These are phyloP conservation scores for Nidularia sp. DNA, from an alignment of 768 basidiomycete species.

Conservation along the genomic window DNA sequence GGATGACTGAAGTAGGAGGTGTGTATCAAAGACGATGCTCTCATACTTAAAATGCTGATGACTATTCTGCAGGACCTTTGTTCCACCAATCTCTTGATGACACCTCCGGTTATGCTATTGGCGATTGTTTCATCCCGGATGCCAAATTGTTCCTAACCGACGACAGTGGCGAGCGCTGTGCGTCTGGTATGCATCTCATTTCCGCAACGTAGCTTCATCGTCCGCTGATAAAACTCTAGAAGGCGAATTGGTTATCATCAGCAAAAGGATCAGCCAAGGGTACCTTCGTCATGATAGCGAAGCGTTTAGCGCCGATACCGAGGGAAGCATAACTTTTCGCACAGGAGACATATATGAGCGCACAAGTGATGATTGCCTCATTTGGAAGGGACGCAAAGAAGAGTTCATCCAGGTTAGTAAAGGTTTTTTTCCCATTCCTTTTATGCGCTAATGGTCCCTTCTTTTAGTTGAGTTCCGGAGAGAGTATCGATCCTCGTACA, in stretches of 20 bases:
- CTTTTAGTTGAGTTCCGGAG: constrained; percentile 25
- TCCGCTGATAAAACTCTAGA: neutral
- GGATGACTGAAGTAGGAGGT: constrained; percentile 29
- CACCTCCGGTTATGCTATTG: constrained; percentile 14
- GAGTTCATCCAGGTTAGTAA: constrained; percentile 25
- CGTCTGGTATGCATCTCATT: constrained; percentile 10
- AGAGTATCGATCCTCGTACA: constrained; percentile 26
- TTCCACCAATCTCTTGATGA: constrained; percentile 20
- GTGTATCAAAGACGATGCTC: constrained; percentile 10
- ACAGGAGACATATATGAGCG: constrained; percentile 26
- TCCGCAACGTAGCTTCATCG: neutral
- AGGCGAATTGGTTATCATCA: constrained; percentile 26
- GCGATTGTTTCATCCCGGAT: constrained; percentile 18
- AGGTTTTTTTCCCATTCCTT: neutral
- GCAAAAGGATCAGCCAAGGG: constrained; percentile 19
- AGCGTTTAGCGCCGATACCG: constrained; percentile 17
- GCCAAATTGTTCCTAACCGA: constrained; percentile 8
- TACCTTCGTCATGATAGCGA: constrained; percentile 22
- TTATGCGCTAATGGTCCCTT: neutral
- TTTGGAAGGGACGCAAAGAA: constrained; percentile 29
- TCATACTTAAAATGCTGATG: neutral
- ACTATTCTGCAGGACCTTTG: constrained; percentile 15
- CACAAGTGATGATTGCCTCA: constrained; percentile 11
- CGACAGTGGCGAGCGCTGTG: constrained; percentile 12
- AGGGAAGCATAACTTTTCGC: constrained; percentile 21